Conservation (phyloP, 306 rosid genomes). For the Vigna angularis region DNA sequence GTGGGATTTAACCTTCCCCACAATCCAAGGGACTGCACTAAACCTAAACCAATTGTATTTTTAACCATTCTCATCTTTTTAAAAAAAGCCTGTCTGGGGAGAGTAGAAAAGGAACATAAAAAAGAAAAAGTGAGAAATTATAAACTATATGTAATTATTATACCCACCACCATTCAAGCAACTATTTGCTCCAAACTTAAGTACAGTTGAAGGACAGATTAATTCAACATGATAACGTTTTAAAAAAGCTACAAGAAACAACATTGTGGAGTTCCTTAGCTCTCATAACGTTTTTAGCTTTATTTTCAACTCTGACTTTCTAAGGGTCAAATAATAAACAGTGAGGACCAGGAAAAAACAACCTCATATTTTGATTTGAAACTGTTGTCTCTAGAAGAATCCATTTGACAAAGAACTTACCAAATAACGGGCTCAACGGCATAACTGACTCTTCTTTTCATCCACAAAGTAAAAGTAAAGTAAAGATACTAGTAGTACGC, state of each 20-base stretch:
- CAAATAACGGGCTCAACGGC: conserved; percentile 48
- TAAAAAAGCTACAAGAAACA: neutral
- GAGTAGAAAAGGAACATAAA: neutral
- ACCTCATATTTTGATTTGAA: conserved; percentile 40
- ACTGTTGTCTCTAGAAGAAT: conserved; percentile 22
- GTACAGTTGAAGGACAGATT: conserved; percentile 23
- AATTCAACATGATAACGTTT: conserved; percentile 4
- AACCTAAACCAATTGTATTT: neutral
- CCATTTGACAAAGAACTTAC: conserved; percentile 30
- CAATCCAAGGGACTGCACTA: neutral
- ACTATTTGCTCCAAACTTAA: conserved; percentile 40
- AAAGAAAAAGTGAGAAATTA: neutral
- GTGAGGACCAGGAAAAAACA: conserved; percentile 1
- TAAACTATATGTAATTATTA: neutral
- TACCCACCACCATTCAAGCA: conserved; percentile 48
- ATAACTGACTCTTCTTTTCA: conserved; percentile 40
- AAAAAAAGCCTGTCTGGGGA: neutral
- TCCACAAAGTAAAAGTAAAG: conserved; percentile 7
- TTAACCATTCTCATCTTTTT: neutral
- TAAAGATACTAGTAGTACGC: neutral
- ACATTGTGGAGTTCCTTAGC: neutral
- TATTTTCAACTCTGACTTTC: conserved; percentile 29
- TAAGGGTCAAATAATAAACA: conserved; percentile 4
- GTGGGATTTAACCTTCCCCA: conserved; percentile 42
- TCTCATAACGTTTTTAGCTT: neutral